Base-by-base conservation (phyloP, 192 early-diverging fungal species). In the Dimargaris verticillata region DNA sequence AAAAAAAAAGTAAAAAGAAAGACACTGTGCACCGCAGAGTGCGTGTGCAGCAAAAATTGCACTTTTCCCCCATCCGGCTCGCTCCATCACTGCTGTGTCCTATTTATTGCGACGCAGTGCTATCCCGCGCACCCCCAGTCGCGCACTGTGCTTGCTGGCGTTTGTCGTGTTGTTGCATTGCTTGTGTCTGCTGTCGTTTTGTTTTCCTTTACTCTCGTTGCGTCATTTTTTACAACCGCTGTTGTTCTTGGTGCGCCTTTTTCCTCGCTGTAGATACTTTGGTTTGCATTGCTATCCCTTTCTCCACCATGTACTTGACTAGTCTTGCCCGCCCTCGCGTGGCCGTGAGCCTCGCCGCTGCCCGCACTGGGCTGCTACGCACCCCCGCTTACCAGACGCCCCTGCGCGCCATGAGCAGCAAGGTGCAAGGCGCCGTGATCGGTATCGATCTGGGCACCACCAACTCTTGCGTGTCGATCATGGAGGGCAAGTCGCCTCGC, bases 401-500 rank as follows among this genome's bases (percentile, higher is more conserved):
- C 33, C 18, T 68, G 49, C 75, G 75, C 28, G 64, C 66, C 60
- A 73, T 73, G 71, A 77, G 75, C 70, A 67, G 61, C 72, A 84
- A 84, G 73, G 82, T 84, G 9, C 74, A 83, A 67, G 85, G 85
- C 53, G 70, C 73, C 55, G 92, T 97, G 43, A 93, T 99, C 64
- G 96, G 96, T 72, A 95, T 99, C 66, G 96, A 99, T 82, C 78
- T 99, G 62, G 96, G 96, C 50, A 99, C 96, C 28, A 99, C 96
- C 66, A 97, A 99, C 82, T 97, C 94, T n/a, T 99, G 96, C 70
- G 96, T 99, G 41, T 85, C 91, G 52, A 85, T 95, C 25, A 99
- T 95, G 92, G 96, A 99, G 77, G 96, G 95, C 68, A 97, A 95
- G 76, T 84, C 70, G 62, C 91, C 94, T 17, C 85, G 91, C 54